These are phyloP conservation scores for Fusarium pilosicola DNA, from an alignment of 2,329 filamentous ascomycete species.

Conservation along the genomic window DNA sequence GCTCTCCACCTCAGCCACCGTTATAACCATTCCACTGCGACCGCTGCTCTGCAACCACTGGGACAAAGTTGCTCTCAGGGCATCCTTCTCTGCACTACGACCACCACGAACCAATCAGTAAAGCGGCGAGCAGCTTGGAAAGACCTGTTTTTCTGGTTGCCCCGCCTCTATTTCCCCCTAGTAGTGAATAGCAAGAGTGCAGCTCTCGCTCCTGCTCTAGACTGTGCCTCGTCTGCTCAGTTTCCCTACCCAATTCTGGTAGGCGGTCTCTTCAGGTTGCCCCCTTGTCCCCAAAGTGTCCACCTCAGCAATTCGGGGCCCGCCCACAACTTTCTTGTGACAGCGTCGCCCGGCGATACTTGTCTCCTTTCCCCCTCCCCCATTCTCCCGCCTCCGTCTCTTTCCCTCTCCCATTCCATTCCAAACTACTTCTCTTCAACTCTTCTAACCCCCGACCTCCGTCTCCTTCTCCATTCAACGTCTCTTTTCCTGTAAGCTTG, in stretches of 20 bases:
- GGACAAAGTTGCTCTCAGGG: conserved; percentile 32
- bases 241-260: conserved; percentile 35
- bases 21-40: conserved; percentile 29
- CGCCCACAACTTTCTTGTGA: conserved; percentile 51
- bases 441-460: conserved; percentile 42
- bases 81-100: conserved; percentile 43
- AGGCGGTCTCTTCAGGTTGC: conserved; percentile 39
- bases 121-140: conserved; percentile 45
- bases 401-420: conserved; percentile 46
- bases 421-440: conserved; percentile 44
- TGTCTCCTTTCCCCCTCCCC: conserved; percentile 48
- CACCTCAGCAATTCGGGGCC: conserved; percentile 48
- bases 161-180: conserved; percentile 26
- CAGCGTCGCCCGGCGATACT: conserved; percentile 49
- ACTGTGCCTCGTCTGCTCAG: conserved; percentile 33
- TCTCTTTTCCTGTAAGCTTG: conserved; percentile 44
- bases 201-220: conserved; percentile 31
- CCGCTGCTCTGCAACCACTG: conserved; percentile 31
- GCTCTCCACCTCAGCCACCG: conserved; percentile 35
- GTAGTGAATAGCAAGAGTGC: conserved; percentile 2
- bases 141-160: conserved; percentile 34
- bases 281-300: conserved; percentile 40
- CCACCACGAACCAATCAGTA: conserved; percentile 51
- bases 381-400: conserved; percentile 42
- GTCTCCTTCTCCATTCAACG: conserved; percentile 48